Conservation (phyloP, 1,284 basidiomycete species). For the Sanguinoderma infundibulare region DNA sequence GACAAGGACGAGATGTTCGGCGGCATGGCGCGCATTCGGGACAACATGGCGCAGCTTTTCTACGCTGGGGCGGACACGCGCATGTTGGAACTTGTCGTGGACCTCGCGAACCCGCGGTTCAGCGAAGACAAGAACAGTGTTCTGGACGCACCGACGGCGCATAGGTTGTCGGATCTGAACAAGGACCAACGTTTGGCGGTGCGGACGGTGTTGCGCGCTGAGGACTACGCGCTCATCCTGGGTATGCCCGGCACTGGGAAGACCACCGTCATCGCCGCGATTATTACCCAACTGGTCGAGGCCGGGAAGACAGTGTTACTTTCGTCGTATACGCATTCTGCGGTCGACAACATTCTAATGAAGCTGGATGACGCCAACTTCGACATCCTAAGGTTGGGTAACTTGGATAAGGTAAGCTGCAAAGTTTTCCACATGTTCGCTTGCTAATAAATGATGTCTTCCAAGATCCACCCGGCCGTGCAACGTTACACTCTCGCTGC, state of each 20-base stretch:
- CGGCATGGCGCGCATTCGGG: conserved; percentile 87
- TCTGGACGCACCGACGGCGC: background rate
- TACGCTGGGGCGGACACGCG: conserved; percentile 74
- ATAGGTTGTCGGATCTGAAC: conserved; percentile 57
- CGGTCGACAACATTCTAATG: conserved; percentile 92
- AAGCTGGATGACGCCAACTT: conserved; percentile 76
- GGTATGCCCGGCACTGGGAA: conserved; percentile 99
- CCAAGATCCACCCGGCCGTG: conserved; percentile 80
- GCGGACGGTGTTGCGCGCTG: conserved; percentile 73
- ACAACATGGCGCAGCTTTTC: conserved; percentile 91
- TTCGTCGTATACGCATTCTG: conserved; percentile 96
- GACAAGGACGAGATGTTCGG: conserved; percentile 92
- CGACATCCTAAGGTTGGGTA: conserved; percentile 85
- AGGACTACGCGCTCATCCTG: conserved; percentile 91
- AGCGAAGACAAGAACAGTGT: conserved; percentile 34
- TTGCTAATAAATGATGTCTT: background rate
- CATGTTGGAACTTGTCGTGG: conserved; percentile 78
- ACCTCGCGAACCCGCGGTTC: conserved; percentile 76
- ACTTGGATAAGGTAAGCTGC: conserved; percentile 81
- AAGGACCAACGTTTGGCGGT: conserved; percentile 78
- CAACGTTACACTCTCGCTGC: conserved; percentile 72
- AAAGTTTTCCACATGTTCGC: background rate
- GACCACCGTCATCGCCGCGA: conserved; percentile 91
- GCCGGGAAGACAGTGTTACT: conserved; percentile 89
- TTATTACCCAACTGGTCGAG: conserved; percentile 81